Conservation (phyloP, 345 rosid genomes). For the Citropsis articulata region DNA sequence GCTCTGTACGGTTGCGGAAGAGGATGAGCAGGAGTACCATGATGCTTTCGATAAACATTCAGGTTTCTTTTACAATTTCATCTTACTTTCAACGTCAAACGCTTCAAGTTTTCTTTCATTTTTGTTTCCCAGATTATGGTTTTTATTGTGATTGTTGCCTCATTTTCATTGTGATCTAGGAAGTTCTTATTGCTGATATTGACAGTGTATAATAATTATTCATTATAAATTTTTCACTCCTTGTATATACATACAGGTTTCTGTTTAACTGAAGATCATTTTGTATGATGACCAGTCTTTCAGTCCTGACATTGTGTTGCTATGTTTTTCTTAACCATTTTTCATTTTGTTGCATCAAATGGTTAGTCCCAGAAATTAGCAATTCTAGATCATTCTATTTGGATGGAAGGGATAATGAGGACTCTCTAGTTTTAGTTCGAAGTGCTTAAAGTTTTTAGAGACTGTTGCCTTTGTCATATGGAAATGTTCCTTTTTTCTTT, state of each 20-base stretch:
- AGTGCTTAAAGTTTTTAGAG: neutral
- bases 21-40: conserved; percentile 51
- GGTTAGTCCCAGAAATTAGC: neutral
- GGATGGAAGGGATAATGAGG: neutral
- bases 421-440: neutral
- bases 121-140: neutral
- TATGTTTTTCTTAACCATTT: neutral
- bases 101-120: neutral
- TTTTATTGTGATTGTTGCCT: neutral
- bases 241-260: neutral
- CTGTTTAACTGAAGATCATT: neutral
- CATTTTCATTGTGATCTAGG: neutral
- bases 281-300: neutral
- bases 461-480: neutral
- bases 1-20: conserved; percentile 40
- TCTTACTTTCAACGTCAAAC: neutral
- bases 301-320: neutral
- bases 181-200: neutral
- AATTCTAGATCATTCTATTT: neutral
- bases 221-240: no score
- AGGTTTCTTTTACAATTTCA: conserved; percentile 27
- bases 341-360: neutral
- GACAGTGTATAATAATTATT: neutral
- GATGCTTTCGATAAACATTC: conserved; percentile 48
- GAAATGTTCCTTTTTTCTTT: neutral